Evolutionary conservation across 1,284 basidiomycete genomes (phyloP), one percentile per base, ranked within the genome.

Genomic region (Malassezia psittaci): DNA sequence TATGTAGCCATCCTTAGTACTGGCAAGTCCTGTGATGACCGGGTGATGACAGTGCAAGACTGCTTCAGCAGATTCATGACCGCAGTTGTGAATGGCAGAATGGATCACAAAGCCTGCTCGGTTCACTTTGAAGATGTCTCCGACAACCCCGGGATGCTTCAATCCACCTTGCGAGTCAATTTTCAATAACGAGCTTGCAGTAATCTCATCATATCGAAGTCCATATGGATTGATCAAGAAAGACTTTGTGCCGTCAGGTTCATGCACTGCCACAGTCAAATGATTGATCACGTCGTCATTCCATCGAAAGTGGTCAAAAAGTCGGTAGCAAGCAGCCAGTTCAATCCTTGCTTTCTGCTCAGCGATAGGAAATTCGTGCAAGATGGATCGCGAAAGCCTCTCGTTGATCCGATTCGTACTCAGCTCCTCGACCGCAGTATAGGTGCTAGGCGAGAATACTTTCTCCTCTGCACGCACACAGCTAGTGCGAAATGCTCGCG

Each of bases 201-300:
- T 48, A 12, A 48, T 38, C 18, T 48, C 47, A 33, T 48, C 47
- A 39, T 48, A 48, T 18, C 47, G 47, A 35, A 48, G 13, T 8
- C 47, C 47, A n/a, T 38, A 48, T 5, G 47, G 47, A 15, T 48
- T 48, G 47, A 48, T 48, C 10, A 48, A 16, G 16, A 48, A 48
- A 15, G 47, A 37, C 13, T 38, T 39, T n/a, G 47, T 29, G 18
- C 47, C 47, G 18, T 48, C 36, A 12, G 47, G 47, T 38, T 48
- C 35, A 12, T 10, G 21, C 36, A 48, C 37, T 16, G 36, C 18
- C 34, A 39, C 47, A n/a, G 47, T 48, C 47, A 48, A 39, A 33
- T 48, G 47, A 38, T 48, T 48, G 15, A 48, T 16, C 19, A 48
- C 47, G 37, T 48, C 47, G 21, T 48, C 47, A 16, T 48, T 48